Evolutionary conservation across 1,139 yeast genomes (phyloP).

Genomic region (Suhomyces anneliseae): DNA sequence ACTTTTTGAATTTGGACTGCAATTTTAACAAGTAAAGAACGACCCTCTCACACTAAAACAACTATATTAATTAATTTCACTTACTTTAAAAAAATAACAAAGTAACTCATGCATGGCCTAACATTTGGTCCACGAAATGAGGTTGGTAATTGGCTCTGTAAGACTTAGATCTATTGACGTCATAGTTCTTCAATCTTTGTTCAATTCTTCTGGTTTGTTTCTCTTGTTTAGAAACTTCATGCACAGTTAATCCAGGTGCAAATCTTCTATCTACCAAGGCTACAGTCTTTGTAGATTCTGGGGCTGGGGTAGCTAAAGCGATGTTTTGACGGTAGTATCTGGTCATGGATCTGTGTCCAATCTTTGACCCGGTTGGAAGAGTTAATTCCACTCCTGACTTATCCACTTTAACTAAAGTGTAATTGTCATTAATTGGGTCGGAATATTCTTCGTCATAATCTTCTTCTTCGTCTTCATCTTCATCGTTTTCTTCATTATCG

Average conservation of each 20-base stretch:
- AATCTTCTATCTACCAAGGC: conserved; percentile 42
- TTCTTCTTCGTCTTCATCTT: conserved; percentile 30
- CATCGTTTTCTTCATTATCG: conserved; percentile 16
- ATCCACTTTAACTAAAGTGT: conserved; percentile 39
- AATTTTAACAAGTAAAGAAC: no score
- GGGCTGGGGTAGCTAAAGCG: conserved; percentile 23
- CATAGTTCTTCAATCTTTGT: conserved; percentile 23
- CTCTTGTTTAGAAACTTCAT: conserved; percentile 36
- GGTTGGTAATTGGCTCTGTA: conserved; percentile 35
- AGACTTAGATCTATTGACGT: conserved; percentile 28
- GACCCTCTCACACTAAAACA: no score
- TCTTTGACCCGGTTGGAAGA: conserved; percentile 49
- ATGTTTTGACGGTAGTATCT: conserved; percentile 44
- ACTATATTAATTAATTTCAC: no score
- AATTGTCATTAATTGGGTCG: conserved; percentile 24
- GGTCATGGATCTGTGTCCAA: conserved; percentile 51
- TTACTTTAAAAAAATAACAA: no score
- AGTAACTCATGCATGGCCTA: conserved; percentile 14
- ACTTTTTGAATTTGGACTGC: no score
- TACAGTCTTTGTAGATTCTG: conserved; percentile 35
- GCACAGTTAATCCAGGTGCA: conserved; percentile 39
- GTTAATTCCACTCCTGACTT: conserved; percentile 40
- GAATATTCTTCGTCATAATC: conserved; percentile 9
- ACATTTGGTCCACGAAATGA: conserved; percentile 41
- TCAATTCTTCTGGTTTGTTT: conserved; percentile 30